These are phyloP conservation scores for Didymella segeticola DNA, from an alignment of 2,329 filamentous ascomycete genomes.

Conservation along the genomic window DNA sequence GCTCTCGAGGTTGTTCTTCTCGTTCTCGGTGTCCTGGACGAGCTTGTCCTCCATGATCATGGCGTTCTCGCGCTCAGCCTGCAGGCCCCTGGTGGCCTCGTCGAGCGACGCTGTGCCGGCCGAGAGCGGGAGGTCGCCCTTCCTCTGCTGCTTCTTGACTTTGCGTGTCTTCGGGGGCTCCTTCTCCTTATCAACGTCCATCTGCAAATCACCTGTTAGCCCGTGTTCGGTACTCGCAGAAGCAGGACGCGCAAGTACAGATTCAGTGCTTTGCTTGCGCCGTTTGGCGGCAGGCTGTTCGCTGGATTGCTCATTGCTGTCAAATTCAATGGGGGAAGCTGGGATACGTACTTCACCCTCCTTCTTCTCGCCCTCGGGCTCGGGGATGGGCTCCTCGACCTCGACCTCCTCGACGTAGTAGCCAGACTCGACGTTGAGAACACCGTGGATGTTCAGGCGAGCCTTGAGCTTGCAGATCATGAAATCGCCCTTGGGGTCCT, in stretches of 20 bases:
- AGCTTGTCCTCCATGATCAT: constrained; percentile 99
- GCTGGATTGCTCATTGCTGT: constrained; percentile 29
- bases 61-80: constrained; percentile 79
- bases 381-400: constrained; percentile 89
- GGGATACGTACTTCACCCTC: constrained; percentile 74
- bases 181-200: constrained; percentile 50
- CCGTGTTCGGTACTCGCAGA: constrained; percentile 27
- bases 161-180: constrained; percentile 82
- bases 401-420: constrained; percentile 99
- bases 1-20: constrained; percentile 99
- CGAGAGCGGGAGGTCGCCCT: constrained; percentile 90
- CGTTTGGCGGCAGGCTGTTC: constrained; percentile 42
- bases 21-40: constrained; percentile 96
- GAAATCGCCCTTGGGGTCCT: constrained; percentile 91
- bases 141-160: constrained; percentile 99
- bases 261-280: constrained; percentile 33
- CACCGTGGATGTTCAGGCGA: constrained; percentile 92
- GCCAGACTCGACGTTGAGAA: constrained; percentile 94
- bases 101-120: constrained; percentile 84
- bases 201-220: constrained; percentile 44
- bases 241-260: constrained; percentile 38
- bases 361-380: constrained; percentile 65
- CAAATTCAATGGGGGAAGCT: constrained; percentile 29
- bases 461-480: constrained; percentile 99
- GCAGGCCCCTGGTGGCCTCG: constrained; percentile 66